Percentiles rank a stretch among this genome's conserved stretches.
Conservation (phyloP, 2,329 filamentous ascomycete species). For the Aspergillus sp. region DNA sequence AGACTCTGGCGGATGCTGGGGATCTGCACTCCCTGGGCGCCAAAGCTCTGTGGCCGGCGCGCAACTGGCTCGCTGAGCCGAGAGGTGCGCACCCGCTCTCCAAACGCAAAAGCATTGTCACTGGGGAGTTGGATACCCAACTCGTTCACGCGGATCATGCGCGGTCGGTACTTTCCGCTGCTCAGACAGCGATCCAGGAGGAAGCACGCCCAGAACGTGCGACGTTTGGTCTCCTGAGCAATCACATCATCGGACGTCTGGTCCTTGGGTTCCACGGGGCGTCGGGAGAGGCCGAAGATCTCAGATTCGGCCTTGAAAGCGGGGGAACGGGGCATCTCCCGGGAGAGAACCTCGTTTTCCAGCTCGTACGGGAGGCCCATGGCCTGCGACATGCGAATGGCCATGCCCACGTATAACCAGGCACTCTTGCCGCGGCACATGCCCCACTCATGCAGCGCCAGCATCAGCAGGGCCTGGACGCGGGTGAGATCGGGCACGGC, state of each 20-base stretch:
- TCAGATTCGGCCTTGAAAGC: slow-evolving; percentile 37
- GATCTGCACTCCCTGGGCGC: slow-evolving; percentile 42
- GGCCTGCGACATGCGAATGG: slow-evolving; percentile 45
- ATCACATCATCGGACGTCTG: slow-evolving; percentile 50
- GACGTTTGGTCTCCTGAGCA: slow-evolving; percentile 52
- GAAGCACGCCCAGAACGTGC: slow-evolving; percentile 60
- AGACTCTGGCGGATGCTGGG: slow-evolving; percentile 42
- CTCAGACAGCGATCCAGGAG: slow-evolving; percentile 57
- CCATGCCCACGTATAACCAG: slow-evolving; percentile 51
- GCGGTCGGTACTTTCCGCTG: slow-evolving; percentile 54
- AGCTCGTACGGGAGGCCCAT: slow-evolving; percentile 48
- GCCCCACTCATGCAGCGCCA: slow-evolving; percentile 58
- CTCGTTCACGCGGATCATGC: slow-evolving; percentile 52
- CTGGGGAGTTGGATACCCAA: slow-evolving; percentile 56
- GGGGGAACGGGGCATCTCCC: slow-evolving; percentile 41
- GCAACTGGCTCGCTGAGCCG: slow-evolving; percentile 46
- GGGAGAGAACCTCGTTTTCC: slow-evolving; percentile 48
- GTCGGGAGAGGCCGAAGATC: slow-evolving; percentile 35
- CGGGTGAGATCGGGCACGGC: slow-evolving; percentile 49
- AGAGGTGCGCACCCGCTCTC: slow-evolving; percentile 53
- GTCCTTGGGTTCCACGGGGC: slow-evolving; percentile 32
- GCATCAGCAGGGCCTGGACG: slow-evolving; percentile 56
- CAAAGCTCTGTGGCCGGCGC: slow-evolving; percentile 39
- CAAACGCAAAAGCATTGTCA: slow-evolving; percentile 56
- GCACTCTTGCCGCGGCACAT: slow-evolving; percentile 54